phyloP scores from a whole-genome alignment of 2,329 filamentous ascomycete species.

The Botrytis tulipae region DNA sequence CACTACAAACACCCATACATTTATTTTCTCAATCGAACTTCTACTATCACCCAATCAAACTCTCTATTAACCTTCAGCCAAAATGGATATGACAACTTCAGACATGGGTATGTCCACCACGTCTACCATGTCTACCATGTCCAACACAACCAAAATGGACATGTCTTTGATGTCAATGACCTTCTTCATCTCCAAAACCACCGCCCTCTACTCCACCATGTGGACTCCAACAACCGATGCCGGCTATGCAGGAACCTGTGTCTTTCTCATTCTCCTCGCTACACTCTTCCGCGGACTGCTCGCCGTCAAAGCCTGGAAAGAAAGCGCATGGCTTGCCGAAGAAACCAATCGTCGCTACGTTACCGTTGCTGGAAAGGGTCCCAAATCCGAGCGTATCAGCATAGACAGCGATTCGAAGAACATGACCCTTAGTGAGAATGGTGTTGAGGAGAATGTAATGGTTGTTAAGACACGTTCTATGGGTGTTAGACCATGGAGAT shows the following conservation, averaged over 20 bases:
- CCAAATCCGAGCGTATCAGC: slow-evolving; percentile 33
- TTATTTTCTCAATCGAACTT: not conserved
- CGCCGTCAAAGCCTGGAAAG: slow-evolving; percentile 66
- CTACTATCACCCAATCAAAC: slow-evolving; percentile 4
- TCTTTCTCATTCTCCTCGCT: slow-evolving; percentile 81
- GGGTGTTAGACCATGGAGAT: slow-evolving; percentile 68
- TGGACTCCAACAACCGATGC: slow-evolving; percentile 74
- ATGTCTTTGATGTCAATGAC: slow-evolving; percentile 50
- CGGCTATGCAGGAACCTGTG: slow-evolving; percentile 83
- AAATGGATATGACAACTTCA: slow-evolving; percentile 24
- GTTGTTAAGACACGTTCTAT: slow-evolving; percentile 61
- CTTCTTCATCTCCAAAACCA: slow-evolving; percentile 64
- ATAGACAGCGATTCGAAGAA: slow-evolving; percentile 57
- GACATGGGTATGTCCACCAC: slow-evolving; percentile 25
- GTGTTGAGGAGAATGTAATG: slow-evolving; percentile 75
- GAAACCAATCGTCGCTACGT: slow-evolving; percentile 77
- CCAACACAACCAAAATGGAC: slow-evolving; percentile 51
- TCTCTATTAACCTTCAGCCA: not conserved
- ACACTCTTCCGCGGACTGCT: slow-evolving; percentile 67
- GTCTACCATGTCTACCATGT: slow-evolving; percentile 23
- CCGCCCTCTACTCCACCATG: slow-evolving; percentile 61
- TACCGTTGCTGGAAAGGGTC: slow-evolving; percentile 61
- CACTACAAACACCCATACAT: slow-evolving; percentile 4
- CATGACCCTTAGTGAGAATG: slow-evolving; percentile 69
- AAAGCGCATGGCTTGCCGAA: slow-evolving; percentile 63